Conservation (phyloP, 2,329 filamentous ascomycete species). For the Xylariaceae sp. region DNA sequence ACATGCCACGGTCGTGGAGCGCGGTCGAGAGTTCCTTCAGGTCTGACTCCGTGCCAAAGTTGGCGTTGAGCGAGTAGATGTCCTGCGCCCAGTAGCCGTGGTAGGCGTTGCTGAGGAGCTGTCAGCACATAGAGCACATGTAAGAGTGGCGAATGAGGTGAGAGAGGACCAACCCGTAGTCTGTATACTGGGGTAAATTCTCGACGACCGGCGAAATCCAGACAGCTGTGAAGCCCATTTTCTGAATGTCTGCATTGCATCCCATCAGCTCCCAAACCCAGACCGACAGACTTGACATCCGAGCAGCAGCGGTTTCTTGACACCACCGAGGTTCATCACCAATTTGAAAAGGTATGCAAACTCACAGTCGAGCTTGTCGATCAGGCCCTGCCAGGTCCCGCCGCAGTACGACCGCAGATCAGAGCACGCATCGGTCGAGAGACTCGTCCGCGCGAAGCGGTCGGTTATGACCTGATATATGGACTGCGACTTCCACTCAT, state of each 20-base stretch:
- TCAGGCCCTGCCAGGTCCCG: conserved; percentile 45
- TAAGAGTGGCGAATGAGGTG: neutral
- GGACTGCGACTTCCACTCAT: conserved; percentile 35
- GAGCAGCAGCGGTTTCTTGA: neutral
- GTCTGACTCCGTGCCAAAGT: conserved; percentile 57
- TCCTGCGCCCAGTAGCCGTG: conserved; percentile 51
- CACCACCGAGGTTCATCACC: neutral
- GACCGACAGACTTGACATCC: neutral
- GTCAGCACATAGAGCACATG: too few relatives aligned
- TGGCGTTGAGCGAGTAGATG: conserved; percentile 50
- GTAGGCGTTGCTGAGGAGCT: conserved; percentile 32
- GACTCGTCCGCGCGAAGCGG: conserved; percentile 32
- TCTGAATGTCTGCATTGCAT: conserved; percentile 35
- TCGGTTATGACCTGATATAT: conserved; percentile 38
- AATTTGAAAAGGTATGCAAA: neutral
- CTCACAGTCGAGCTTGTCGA: conserved; percentile 40
- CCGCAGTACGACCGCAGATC: conserved; percentile 39
- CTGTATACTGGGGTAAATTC: conserved; percentile 35
- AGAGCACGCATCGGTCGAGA: conserved; percentile 29
- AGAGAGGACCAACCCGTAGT: conserved; percentile 28
- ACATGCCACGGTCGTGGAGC: conserved; percentile 52
- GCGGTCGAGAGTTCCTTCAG: conserved; percentile 44
- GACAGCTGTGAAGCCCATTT: conserved; percentile 39
- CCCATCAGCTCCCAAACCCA: too few relatives aligned
- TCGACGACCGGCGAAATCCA: conserved; percentile 41